Evolutionary conservation across 805 yeast species (phyloP).

Genomic region (Ogataea dorogensis): DNA sequence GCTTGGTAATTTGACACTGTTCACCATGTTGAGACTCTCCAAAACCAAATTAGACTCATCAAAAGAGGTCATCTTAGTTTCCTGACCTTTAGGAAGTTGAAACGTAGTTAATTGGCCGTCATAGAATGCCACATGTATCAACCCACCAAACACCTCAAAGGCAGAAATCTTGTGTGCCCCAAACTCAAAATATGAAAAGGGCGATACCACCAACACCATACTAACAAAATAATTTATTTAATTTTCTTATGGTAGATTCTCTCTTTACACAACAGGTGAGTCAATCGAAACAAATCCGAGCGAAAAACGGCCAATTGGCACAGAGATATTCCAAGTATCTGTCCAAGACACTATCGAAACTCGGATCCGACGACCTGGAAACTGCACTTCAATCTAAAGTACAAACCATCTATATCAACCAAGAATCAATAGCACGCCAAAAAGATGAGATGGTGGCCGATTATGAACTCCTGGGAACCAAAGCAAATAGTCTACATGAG

Average conservation of each 20-base stretch:
- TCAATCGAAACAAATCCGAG: conserved; percentile 24
- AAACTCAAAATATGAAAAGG: conserved; percentile 18
- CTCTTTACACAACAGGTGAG: conserved; percentile 24
- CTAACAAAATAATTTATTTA: conserved; percentile 1
- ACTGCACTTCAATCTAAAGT: conserved; percentile 26
- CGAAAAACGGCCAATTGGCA: conserved; percentile 22
- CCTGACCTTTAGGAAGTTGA: conserved; percentile 17
- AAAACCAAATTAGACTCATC: conserved; percentile 5
- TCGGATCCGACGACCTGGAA: conserved; percentile 17
- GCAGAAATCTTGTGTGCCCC: conserved; percentile 19
- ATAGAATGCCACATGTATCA: conserved; percentile 24
- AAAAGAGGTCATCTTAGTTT: not conserved
- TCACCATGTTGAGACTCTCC: conserved; percentile 23
- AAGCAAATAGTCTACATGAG: conserved; percentile 14
- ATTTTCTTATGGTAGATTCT: conserved; percentile 22
- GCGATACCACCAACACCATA: conserved; percentile 22
- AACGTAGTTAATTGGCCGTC: conserved; percentile 22
- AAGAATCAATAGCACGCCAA: conserved; percentile 27
- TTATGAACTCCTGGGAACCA: conserved; percentile 13
- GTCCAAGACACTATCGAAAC: conserved; percentile 19
- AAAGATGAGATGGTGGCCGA: conserved; percentile 15
- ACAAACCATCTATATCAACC: conserved; percentile 32
- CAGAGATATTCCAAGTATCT: conserved; percentile 24
- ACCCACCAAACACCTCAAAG: conserved; percentile 17
- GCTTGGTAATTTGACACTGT: conserved; percentile 14